Conservation (phyloP, 1,139 yeast genomes). For the Scheffersomyces parashehatae region DNA sequence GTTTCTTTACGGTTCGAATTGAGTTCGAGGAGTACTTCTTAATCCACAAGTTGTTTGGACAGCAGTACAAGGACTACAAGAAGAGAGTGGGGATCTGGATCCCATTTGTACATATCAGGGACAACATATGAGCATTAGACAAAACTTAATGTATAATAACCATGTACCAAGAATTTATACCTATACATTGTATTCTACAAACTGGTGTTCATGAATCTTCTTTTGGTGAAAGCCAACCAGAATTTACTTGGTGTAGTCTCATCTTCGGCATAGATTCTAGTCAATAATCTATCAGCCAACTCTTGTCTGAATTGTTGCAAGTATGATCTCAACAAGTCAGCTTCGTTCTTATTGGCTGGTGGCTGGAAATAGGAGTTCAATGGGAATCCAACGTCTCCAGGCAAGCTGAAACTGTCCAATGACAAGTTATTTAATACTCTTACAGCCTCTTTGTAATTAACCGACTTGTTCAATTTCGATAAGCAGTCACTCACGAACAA, state of each 20-base stretch:
- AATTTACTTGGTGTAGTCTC: constrained; percentile 63
- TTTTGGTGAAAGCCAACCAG: constrained; percentile 95
- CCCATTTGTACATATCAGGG: constrained; percentile 21
- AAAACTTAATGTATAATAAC: background rate
- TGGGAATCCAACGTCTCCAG: constrained; percentile 96
- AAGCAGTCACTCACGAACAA: constrained; percentile 85
- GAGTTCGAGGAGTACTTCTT: constrained; percentile 39
- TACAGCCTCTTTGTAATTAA: constrained; percentile 63
- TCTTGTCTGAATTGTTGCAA: constrained; percentile 95
- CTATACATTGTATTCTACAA: constrained; percentile 24
- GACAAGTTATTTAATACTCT: constrained; percentile 78
- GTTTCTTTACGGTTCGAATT: constrained; percentile 36
- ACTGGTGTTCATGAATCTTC: constrained; percentile 91
- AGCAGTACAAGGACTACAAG: constrained; percentile 27
- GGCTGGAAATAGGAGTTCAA: constrained; percentile 80
- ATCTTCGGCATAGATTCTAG: constrained; percentile 66
- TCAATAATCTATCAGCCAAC: constrained; percentile 76
- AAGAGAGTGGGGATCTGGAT: constrained; percentile 28
- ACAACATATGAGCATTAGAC: background rate
- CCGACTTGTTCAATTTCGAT: constrained; percentile 52
- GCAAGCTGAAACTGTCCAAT: constrained; percentile 83
- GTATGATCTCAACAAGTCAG: constrained; percentile 76
- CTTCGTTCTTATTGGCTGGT: constrained; percentile 73
- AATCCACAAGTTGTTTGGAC: constrained; percentile 27
- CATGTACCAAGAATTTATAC: background rate